Evolutionary conservation across 2,329 filamentous ascomycete genomes (phyloP).

Genomic region (Calycina herbarum): DNA sequence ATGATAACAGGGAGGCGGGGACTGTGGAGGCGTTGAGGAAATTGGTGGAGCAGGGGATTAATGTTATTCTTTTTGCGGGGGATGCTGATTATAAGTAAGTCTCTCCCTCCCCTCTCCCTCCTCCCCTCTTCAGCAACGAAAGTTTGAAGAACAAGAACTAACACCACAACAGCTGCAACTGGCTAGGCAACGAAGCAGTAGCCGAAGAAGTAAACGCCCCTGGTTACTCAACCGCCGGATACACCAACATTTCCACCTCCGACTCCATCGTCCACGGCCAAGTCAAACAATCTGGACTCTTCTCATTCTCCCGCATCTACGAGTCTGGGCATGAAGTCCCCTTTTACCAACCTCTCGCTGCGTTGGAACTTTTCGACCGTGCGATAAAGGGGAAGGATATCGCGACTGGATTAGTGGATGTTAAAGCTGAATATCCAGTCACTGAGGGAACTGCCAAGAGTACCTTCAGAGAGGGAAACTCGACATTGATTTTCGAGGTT

Average conservation of each 20-base stretch:
- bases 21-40: slow-evolving; percentile 51
- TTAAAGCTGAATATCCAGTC: slow-evolving; percentile 30
- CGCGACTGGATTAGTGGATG: slow-evolving; percentile 51
- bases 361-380: slow-evolving; percentile 53
- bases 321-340: slow-evolving; percentile 58
- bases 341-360: slow-evolving; percentile 53
- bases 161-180: slow-evolving; percentile 60
- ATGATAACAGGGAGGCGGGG: slow-evolving; percentile 50
- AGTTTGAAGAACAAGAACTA: slow-evolving; percentile 32
- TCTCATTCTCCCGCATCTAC: slow-evolving; percentile 65
- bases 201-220: slow-evolving; percentile 56
- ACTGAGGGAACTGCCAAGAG: slow-evolving; percentile 29
- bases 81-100: slow-evolving; percentile 48
- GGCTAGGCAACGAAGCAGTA: slow-evolving; percentile 70
- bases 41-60: slow-evolving; percentile 63
- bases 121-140: slow-evolving; percentile 32
- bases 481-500: slow-evolving; percentile 45
- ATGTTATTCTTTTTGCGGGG: slow-evolving; percentile 65
- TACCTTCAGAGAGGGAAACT: slow-evolving; percentile 32
- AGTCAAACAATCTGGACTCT: slow-evolving; percentile 73
- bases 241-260: slow-evolving; percentile 68
- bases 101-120: slow-evolving; percentile 45
- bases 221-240: slow-evolving; percentile 61
- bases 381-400: slow-evolving; percentile 50
- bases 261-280: slow-evolving; percentile 63